phyloP scores from a whole-genome alignment of 805 yeast genomes.

The Monosporozyma yasuniensis region DNA sequence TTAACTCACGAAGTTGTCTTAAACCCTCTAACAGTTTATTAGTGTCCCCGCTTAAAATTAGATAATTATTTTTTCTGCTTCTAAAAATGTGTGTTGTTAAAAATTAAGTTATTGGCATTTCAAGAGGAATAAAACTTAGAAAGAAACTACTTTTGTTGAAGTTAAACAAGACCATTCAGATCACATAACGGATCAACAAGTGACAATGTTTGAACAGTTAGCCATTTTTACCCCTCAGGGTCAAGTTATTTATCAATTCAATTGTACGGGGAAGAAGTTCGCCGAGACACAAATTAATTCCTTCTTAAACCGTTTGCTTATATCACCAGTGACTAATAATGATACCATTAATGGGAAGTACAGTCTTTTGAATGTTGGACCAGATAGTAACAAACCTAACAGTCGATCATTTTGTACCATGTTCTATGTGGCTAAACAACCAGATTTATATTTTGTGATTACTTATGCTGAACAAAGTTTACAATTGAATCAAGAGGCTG shows the following conservation, averaged over 20 bases:
- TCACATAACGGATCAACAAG: not conserved
- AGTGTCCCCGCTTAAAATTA: not conserved
- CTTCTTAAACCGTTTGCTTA: constrained; percentile 21
- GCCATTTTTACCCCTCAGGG: constrained; percentile 26
- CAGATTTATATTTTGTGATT: constrained; percentile 29
- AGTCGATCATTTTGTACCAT: constrained; percentile 16
- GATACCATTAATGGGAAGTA: constrained; percentile 15
- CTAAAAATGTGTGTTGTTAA: not conserved
- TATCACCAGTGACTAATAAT: constrained; percentile 18
- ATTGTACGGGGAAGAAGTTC: constrained; percentile 23
- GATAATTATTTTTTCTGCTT: not conserved
- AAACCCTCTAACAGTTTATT: not conserved
- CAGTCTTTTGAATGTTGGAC: constrained; percentile 11
- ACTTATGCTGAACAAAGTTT: constrained; percentile 38
- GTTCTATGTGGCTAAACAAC: constrained; percentile 28
- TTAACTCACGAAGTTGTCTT: not conserved
- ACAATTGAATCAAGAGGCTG: constrained; percentile 37
- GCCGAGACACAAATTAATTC: constrained; percentile 24
- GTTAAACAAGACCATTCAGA: not conserved
- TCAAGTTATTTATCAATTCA: constrained; percentile 23
- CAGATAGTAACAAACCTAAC: not conserved
- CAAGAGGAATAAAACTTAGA: not conserved
- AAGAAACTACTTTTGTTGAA: not conserved
- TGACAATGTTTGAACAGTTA: constrained; percentile 26
- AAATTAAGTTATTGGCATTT: not conserved